Base-by-base conservation (phyloP, 345 rosid species). In the Carallia pectinifolia region DNA sequence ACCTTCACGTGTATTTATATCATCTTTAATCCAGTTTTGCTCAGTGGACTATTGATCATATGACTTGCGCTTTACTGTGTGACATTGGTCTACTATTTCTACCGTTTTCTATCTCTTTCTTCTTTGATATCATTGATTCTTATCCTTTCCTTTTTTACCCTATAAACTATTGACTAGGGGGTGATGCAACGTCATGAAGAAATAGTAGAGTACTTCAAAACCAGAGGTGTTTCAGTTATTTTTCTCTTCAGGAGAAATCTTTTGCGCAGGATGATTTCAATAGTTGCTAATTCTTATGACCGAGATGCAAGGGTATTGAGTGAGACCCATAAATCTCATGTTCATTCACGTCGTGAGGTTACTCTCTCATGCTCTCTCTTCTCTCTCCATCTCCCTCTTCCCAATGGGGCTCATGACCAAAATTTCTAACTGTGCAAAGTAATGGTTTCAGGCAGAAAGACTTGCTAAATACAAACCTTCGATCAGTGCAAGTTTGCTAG, bases 311-410 rank as follows among this genome's bases (percentile, higher is more conserved):
- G 88, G 86, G 83, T 66, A 63, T 77, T 92, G 36, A 95, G 92
- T 39, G 99, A 94, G 52, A 95, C 94, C 67, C 99, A 90, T 85
- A 95, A 92, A 80, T 95, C 99, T 68, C 98, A 95, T 37, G 92
- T 87, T 73, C 99, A 92, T 84, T 92, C 96, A 38, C 88, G 86
- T 34, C 81, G 72, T 19, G 99, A 92, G 97, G 99, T 89, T 44
- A 48, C 55, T 34, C 30, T 61, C 56, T 54, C 10, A 2, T 2
- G 29, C 12, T 27, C 30, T 4, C 12, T 19, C 29, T 54, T 30
- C 58, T 72, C 67, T 53, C 69, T 10, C 55, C 9, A 47, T 56
- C 47, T 31, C 9, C 62, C 66, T 29, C 8, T 53, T 47, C 55
- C 36, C 15, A 23, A 19, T 1, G 8, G 13, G 33, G 48, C 58